These are phyloP conservation scores for Rhodotorula toruloides DNA, from an alignment of 768 basidiomycete species.

Conservation along the genomic window DNA sequence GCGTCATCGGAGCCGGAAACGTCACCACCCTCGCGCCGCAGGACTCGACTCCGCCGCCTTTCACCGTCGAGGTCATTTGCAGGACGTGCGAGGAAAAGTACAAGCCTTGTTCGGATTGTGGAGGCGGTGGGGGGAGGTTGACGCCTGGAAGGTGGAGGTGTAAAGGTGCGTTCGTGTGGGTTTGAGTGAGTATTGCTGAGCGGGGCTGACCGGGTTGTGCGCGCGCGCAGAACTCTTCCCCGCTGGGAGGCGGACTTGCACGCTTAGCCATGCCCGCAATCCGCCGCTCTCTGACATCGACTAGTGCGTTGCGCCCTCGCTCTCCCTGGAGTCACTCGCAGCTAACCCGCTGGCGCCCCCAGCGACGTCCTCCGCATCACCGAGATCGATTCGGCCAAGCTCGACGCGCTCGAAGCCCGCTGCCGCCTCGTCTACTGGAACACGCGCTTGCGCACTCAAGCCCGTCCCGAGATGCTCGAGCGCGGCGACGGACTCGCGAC, in stretches of 20 bases:
- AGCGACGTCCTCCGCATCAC: slow-evolving; percentile 11
- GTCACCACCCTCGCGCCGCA: neutral
- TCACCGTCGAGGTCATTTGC: slow-evolving; percentile 24
- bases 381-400: neutral
- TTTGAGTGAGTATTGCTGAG: neutral
- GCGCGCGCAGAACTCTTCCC: slow-evolving; percentile 13
- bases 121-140: neutral
- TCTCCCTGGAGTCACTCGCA: neutral
- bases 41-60: neutral
- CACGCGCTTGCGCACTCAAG: neutral
- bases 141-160: slow-evolving; percentile 2
- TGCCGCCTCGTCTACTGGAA: slow-evolving; percentile 17
- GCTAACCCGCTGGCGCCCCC: neutral
- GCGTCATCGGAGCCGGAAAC: slow-evolving; percentile 10
- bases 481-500: slow-evolving; percentile 16
- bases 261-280: slow-evolving; percentile 18
- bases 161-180: neutral
- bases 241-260: slow-evolving; percentile 3
- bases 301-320: neutral
- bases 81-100: slow-evolving; percentile 4
- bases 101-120: slow-evolving; percentile 14
- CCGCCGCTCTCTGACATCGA: slow-evolving; percentile 10
- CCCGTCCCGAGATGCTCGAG: slow-evolving; percentile 21
- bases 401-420: neutral
- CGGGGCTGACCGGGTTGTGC: neutral